phyloP scores from a whole-genome alignment of 805 yeast genomes.

The Candida bentonensis region DNA sequence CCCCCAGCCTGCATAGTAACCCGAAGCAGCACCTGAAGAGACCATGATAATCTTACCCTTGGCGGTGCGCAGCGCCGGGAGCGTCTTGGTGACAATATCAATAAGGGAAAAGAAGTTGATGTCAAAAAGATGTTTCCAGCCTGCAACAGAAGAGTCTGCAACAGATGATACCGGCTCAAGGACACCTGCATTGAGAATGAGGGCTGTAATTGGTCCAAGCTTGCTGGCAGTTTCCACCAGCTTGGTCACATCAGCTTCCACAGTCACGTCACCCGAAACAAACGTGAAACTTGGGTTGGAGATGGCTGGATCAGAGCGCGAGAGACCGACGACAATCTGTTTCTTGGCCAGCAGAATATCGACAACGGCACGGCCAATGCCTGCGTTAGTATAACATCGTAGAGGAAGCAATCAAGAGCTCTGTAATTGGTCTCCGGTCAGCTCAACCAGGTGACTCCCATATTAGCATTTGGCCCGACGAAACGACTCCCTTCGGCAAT shows the following conservation, averaged over 20 bases:
- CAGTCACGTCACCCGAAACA: conserved; percentile 41
- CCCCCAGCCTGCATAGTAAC: conserved; percentile 61
- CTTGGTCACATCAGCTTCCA: conserved; percentile 19
- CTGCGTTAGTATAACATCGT: conserved; percentile 17
- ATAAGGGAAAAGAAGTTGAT: conserved; percentile 70
- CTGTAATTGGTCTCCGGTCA: background rate
- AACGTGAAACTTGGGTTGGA: conserved; percentile 23
- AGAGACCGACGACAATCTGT: conserved; percentile 50
- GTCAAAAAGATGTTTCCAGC: conserved; percentile 56
- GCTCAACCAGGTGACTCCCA: background rate
- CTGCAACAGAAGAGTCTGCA: conserved; percentile 36
- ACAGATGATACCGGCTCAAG: conserved; percentile 57
- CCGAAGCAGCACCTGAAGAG: conserved; percentile 75
- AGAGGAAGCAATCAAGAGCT: background rate
- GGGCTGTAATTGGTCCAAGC: conserved; percentile 24
- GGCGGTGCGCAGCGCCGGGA: conserved; percentile 39
- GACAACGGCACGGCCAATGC: conserved; percentile 74
- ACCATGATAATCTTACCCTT: conserved; percentile 64
- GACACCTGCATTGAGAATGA: conserved; percentile 61
- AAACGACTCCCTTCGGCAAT: no score
- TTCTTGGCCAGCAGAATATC: conserved; percentile 29
- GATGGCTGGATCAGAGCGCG: conserved; percentile 45
- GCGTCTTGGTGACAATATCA: conserved; percentile 30
- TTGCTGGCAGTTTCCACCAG: conserved; percentile 17
- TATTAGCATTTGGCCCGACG: no score